phyloP scores from a whole-genome alignment of 2,329 filamentous ascomycete species.

The Colletotrichum cordylinicola region DNA sequence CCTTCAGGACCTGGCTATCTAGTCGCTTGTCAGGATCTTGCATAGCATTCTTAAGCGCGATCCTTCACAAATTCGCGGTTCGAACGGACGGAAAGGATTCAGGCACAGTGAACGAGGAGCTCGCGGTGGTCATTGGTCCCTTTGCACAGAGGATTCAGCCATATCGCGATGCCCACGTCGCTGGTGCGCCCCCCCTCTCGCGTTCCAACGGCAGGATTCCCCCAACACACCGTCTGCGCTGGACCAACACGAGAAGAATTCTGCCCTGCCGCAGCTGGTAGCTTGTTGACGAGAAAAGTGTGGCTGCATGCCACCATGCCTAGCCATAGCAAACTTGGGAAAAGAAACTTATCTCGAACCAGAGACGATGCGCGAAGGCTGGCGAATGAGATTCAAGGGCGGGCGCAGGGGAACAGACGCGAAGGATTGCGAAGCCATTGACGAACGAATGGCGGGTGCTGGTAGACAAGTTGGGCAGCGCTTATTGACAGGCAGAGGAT shows the following conservation, averaged over 20 bases:
- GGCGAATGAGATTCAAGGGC: not conserved
- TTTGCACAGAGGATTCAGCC: not conserved
- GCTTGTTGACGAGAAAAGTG: not conserved
- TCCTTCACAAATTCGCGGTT: not conserved
- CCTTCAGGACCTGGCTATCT: not conserved
- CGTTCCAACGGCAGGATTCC: not conserved
- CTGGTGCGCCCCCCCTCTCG: not conserved
- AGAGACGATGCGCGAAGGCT: not conserved
- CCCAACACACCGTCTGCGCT: not conserved
- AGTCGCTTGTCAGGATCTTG: not conserved
- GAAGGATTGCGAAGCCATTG: constrained; percentile 12
- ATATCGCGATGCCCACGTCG: not conserved
- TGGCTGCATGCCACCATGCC: not conserved
- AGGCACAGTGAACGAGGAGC: not conserved
- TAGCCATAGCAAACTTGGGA: not conserved
- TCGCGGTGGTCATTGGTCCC: not conserved
- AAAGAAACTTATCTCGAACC: not conserved
- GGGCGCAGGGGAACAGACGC: constrained; percentile 6
- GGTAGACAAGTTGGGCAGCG: not conserved
- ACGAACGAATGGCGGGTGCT: not conserved
- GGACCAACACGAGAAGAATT: not conserved
- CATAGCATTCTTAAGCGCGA: not conserved
- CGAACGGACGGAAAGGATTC: not conserved
- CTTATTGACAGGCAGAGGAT: not conserved
- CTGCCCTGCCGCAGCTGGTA: not conserved